Evolutionary conservation across 2,329 filamentous ascomycete genomes (phyloP).

Genomic region (Cladophialophora immunda): DNA sequence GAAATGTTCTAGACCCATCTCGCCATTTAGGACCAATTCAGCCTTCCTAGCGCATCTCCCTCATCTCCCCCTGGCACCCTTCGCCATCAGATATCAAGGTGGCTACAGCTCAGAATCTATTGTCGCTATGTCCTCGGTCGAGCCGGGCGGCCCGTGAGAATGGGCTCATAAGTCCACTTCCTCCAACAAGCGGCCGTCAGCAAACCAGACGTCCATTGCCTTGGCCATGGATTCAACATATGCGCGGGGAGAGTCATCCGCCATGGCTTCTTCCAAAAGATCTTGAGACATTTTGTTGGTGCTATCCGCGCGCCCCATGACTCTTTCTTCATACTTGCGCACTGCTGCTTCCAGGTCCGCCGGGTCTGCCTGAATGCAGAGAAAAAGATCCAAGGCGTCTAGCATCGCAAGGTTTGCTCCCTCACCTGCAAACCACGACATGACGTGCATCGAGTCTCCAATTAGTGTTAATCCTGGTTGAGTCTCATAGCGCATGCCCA

Average conservation of each 20-base stretch:
- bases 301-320: constrained; percentile 9
- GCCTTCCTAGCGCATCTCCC: background rate
- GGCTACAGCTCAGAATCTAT: background rate
- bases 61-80: background rate
- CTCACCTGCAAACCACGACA: constrained; percentile 15
- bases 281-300: constrained; percentile 19
- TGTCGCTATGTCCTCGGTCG: background rate
- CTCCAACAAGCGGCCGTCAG: constrained; percentile 8
- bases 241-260: constrained; percentile 8
- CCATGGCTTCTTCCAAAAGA: constrained; percentile 17
- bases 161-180: background rate
- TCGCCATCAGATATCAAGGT: background rate
- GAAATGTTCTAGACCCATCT: background rate
- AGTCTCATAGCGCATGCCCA: constrained; percentile 8
- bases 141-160: background rate
- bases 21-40: background rate
- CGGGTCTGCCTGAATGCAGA: background rate
- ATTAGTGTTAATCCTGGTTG: constrained; percentile 3
- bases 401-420: constrained; percentile 14
- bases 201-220: constrained; percentile 18
- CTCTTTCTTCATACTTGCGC: constrained; percentile 12
- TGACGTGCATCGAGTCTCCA: constrained; percentile 13
- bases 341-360: background rate
- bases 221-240: constrained; percentile 18
- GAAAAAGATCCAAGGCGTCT: constrained; percentile 7